A percentile compares a stretch with the other conserved stretches of the same genome.
Evolutionary conservation across 2,329 filamentous ascomycete species (phyloP).

Genomic region (Colletotrichum aenigma): DNA sequence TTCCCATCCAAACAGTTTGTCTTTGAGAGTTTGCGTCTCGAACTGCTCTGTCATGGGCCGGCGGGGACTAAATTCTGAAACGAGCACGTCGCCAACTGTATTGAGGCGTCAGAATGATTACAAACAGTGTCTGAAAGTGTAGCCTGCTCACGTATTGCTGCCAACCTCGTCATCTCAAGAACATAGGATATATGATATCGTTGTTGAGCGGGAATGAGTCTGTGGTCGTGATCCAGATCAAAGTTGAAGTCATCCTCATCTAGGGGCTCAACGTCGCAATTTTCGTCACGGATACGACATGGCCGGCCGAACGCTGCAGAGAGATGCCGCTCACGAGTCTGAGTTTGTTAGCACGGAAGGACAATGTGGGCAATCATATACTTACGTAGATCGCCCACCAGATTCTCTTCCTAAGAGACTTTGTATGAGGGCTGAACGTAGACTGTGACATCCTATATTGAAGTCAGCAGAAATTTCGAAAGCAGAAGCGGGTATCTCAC

Average conservation of each 20-base stretch:
- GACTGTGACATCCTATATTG: background rate
- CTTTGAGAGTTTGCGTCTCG: background rate
- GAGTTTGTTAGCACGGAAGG: background rate
- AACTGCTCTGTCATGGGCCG: background rate
- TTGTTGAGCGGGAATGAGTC: constrained; percentile 18
- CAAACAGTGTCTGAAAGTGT: background rate
- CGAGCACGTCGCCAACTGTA: background rate
- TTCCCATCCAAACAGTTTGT: background rate
- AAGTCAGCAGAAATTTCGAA: background rate
- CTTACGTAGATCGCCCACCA: constrained; percentile 16
- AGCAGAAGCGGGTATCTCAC: background rate
- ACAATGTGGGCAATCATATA: fast-evolving
- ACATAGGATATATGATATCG: constrained; percentile 36
- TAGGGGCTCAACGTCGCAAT: constrained; percentile 39
- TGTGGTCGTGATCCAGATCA: constrained; percentile 24
- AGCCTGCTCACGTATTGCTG: constrained; percentile 28
- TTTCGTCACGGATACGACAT: constrained; percentile 39
- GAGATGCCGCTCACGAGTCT: constrained; percentile 35
- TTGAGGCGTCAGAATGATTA: background rate
- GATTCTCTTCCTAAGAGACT: background rate
- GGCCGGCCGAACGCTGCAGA: constrained; percentile 38
- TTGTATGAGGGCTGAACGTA: background rate
- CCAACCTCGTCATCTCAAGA: constrained; percentile 40
- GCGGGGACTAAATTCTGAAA: background rate
- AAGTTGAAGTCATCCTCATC: constrained; percentile 33